A percentile compares a stretch with the other conserved stretches of the same genome.
These are phyloP conservation scores for Murraya koenigii DNA, from an alignment of 345 rosid genomes.

Conservation along the genomic window DNA sequence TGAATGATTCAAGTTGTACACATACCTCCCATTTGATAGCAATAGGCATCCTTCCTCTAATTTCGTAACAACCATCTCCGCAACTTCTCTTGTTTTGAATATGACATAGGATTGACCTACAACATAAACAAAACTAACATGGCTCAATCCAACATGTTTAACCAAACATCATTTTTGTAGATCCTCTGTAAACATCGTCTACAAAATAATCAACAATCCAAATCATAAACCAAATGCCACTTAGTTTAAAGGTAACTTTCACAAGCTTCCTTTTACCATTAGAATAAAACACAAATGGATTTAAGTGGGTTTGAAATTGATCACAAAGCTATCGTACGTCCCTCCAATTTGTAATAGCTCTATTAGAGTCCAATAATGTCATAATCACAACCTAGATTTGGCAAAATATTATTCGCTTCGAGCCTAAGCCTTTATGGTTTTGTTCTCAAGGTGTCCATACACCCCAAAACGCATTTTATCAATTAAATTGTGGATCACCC, in stretches of 20 bases:
- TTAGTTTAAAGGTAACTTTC: neutral
- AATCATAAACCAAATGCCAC: neutral
- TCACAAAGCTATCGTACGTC: neutral
- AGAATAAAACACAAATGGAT: neutral
- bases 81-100: conserved; percentile 60
- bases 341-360: neutral
- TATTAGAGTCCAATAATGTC: no score
- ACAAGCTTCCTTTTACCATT: neutral
- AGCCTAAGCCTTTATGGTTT: no score
- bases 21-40: conserved; percentile 80
- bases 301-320: neutral
- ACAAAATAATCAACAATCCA: neutral
- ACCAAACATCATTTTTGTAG: neutral
- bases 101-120: conserved; percentile 78
- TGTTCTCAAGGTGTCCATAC: no score
- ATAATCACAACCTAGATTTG: no score
- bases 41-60: conserved; percentile 62
- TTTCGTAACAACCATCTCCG: conserved; percentile 47
- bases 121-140: conserved; percentile 18
- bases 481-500: no score
- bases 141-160: neutral
- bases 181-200: neutral
- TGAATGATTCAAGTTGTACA: neutral
- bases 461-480: no score
- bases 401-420: no score